Conservation (phyloP, 2,329 filamentous ascomycete genomes). For the Plectosphaerella cucumerina region DNA sequence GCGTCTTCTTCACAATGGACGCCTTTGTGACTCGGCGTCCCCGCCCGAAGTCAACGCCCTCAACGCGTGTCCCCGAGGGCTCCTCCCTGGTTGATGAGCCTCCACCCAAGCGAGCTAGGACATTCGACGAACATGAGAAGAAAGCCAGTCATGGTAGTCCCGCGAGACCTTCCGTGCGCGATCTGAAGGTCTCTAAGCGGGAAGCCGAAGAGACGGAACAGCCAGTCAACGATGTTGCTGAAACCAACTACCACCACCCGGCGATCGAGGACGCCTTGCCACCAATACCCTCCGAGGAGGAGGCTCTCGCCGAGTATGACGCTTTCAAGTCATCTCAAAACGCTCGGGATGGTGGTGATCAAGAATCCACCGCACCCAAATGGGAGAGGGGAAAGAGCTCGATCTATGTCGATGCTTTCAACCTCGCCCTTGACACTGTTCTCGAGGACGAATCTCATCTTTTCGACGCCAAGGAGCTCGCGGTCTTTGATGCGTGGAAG, state of each 20-base stretch:
- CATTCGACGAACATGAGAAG: slow-evolving; percentile 13
- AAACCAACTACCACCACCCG: slow-evolving; percentile 37
- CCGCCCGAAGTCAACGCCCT: slow-evolving; percentile 3
- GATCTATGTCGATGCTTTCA: slow-evolving; percentile 97
- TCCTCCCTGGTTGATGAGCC: slow-evolving; percentile 16
- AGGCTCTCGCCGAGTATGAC: slow-evolving; percentile 79
- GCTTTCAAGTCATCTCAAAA: slow-evolving; percentile 55
- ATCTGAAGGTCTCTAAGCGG: slow-evolving; percentile 2
- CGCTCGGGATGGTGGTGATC: slow-evolving; percentile 30
- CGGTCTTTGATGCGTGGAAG: slow-evolving; percentile 74
- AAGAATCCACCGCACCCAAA: background rate
- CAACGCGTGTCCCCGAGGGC: slow-evolving; percentile 6
- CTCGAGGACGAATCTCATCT: slow-evolving; percentile 83
- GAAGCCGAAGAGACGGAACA: slow-evolving; percentile 19
- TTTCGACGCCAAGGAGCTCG: slow-evolving; percentile 74
- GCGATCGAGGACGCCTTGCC: slow-evolving; percentile 71
- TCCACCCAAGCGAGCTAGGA: slow-evolving; percentile 29
- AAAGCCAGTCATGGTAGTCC: slow-evolving; percentile 6
- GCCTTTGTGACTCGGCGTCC: slow-evolving; percentile 29
- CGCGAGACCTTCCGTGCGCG: background rate
- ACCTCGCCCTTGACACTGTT: slow-evolving; percentile 84
- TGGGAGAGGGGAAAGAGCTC: slow-evolving; percentile 80
- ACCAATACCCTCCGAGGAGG: slow-evolving; percentile 58
- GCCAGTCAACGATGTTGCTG: slow-evolving; percentile 12
- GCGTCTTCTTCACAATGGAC: slow-evolving; percentile 25